Evolutionary conservation across 805 yeast species (phyloP).

Genomic region (Wickerhamiella brachini): DNA sequence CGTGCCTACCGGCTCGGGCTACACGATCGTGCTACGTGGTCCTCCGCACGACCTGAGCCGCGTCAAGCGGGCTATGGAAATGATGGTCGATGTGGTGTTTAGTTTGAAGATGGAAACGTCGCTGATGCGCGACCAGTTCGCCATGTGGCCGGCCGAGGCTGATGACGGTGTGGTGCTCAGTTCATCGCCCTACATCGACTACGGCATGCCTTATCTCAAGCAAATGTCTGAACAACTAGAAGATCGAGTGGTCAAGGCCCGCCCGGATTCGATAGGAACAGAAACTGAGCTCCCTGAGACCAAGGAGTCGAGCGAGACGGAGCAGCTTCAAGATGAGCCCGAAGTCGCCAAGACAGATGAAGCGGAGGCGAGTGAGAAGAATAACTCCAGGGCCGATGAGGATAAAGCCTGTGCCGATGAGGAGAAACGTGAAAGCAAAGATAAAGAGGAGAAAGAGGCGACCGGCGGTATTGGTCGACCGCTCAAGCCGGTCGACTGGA

Average conservation of each 20-base stretch:
- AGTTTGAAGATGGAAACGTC: constrained; percentile 71
- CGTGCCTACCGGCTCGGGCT: constrained; percentile 57
- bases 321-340: too few relatives aligned
- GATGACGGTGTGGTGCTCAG: constrained; percentile 43
- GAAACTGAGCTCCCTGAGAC: too few relatives aligned
- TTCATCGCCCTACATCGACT: constrained; percentile 72
- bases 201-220: constrained; percentile 54
- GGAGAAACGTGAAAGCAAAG: too few relatives aligned
- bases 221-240: constrained; percentile 42
- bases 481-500: not conserved
- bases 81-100: constrained; percentile 64
- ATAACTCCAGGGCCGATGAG: not conserved
- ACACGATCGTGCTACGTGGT: constrained; percentile 81
- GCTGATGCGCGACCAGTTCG: constrained; percentile 55
- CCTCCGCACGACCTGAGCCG: constrained; percentile 48
- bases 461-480: not conserved
- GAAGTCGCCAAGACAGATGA: too few relatives aligned
- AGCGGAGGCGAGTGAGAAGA: not conserved
- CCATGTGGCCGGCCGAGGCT: constrained; percentile 27
- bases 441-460: not conserved
- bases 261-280: not conserved
- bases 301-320: too few relatives aligned
- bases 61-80: constrained; percentile 66
- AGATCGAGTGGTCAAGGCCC: constrained; percentile 18
- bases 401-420: too few relatives aligned